Conservation (phyloP, 2,329 filamentous ascomycete species). For the Hypoxylon sp. region DNA sequence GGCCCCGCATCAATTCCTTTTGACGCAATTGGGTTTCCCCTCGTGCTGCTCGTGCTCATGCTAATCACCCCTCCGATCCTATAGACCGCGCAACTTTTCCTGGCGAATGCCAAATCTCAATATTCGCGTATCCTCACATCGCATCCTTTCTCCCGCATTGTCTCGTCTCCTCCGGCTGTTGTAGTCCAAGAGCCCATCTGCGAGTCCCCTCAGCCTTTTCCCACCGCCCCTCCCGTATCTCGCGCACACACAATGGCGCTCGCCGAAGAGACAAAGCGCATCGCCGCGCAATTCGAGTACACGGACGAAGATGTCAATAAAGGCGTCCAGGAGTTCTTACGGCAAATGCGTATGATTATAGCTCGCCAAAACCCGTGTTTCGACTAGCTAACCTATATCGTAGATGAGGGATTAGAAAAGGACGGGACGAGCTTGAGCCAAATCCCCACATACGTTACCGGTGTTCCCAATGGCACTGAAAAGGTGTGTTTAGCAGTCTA, state of each 20-base stretch:
- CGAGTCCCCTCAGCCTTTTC: constrained; percentile 69
- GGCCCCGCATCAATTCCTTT: constrained; percentile 33
- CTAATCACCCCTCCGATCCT: constrained; percentile 48
- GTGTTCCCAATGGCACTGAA: constrained; percentile 96
- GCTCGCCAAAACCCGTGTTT: constrained; percentile 29
- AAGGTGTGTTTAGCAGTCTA: constrained; percentile 72
- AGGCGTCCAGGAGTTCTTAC: constrained; percentile 87
- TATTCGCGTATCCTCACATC: constrained; percentile 56
- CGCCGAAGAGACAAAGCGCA: constrained; percentile 79
- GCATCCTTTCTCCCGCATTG: constrained; percentile 54
- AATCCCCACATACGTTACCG: constrained; percentile 97
- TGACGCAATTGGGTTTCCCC: constrained; percentile 44
- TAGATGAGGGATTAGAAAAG: constrained; percentile 85
- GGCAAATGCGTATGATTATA: constrained; percentile 79
- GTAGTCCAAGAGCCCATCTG: constrained; percentile 65
- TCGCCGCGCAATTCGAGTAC: constrained; percentile 90
- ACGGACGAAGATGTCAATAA: constrained; percentile 81
- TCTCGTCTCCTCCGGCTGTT: constrained; percentile 62
- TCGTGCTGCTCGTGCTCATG: constrained; percentile 6
- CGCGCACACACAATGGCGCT: constrained; percentile 73
- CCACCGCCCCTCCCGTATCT: constrained; percentile 68
- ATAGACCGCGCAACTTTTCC: constrained; percentile 68
- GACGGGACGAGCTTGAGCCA: constrained; percentile 89
- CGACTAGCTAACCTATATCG: constrained; percentile 33
- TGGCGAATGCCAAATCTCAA: constrained; percentile 65